Conservation (phyloP, 495 filamentous ascomycete genomes). For the Penicillium tannophilum region DNA sequence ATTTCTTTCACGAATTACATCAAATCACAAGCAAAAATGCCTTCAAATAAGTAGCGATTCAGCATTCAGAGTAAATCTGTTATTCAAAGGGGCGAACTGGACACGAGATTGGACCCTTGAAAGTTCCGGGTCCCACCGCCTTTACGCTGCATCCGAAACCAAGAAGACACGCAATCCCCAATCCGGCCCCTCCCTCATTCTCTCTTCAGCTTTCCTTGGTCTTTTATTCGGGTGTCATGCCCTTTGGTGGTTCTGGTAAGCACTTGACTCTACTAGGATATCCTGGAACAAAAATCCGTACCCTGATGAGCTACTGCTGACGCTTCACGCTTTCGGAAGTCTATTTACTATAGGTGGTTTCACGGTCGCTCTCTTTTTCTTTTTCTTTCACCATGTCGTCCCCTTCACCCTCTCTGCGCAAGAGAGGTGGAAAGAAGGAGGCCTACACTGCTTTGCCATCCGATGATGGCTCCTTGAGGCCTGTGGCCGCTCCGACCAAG, state of each 20-base stretch:
- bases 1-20: too few species aligned
- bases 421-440: slow-evolving; percentile 54
- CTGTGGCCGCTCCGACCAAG: slow-evolving; percentile 27
- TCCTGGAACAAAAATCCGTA: not conserved
- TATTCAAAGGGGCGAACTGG: not conserved
- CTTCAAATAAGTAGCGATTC: too few species aligned
- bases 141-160: not conserved
- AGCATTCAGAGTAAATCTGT: too few species aligned
- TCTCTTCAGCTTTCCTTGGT: slow-evolving; percentile 18
- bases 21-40: too few species aligned
- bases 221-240: slow-evolving; percentile 28
- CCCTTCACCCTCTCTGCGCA: slow-evolving; percentile 50
- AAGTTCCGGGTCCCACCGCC: slow-evolving; percentile 3
- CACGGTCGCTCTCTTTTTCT: slow-evolving; percentile 36
- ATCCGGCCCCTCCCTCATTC: slow-evolving; percentile 8
- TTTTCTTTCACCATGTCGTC: slow-evolving; percentile 38
- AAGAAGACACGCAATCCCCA: slow-evolving; percentile 3
- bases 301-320: slow-evolving; percentile 13
- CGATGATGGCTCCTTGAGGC: slow-evolving; percentile 30
- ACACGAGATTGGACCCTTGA: not conserved
- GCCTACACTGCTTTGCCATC: slow-evolving; percentile 32
- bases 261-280: not conserved
- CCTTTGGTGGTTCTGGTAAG: slow-evolving; percentile 35
- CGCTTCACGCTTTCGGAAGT: slow-evolving; percentile 21
- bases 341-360: slow-evolving; percentile 41